Evolutionary conservation across 208 protist genomes (phyloP).

Genomic region (Leishmania mexicana): DNA sequence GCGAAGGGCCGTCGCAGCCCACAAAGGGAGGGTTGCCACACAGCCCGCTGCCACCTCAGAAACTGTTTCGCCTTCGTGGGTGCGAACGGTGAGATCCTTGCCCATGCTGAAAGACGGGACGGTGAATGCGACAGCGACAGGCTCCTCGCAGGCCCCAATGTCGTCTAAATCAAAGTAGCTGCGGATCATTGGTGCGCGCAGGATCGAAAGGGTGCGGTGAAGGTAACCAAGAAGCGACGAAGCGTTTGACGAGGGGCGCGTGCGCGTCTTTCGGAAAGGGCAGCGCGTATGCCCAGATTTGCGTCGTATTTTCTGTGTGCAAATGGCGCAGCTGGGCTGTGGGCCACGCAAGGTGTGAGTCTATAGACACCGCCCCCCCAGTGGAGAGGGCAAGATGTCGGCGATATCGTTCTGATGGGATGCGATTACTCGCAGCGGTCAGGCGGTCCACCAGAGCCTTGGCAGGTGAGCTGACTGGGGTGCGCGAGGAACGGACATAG

Average conservation of each 20-base stretch:
- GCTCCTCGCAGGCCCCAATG: constrained; percentile 53
- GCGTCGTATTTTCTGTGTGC: background rate
- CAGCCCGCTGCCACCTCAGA: constrained; percentile 54
- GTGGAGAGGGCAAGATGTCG: background rate
- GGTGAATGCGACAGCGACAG: constrained; percentile 59
- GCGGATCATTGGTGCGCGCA: constrained; percentile 49
- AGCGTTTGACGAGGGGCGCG: background rate
- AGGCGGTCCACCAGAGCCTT: background rate
- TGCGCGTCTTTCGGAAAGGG: background rate
- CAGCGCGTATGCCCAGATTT: background rate
- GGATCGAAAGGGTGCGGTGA: background rate
- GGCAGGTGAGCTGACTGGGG: background rate
- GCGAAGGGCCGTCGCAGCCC: constrained; percentile 62
- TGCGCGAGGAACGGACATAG: background rate
- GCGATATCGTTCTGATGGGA: background rate
- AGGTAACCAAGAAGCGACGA: background rate
- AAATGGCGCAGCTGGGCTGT: background rate
- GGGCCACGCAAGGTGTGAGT: background rate
- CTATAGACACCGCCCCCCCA: background rate
- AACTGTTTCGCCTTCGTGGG: constrained; percentile 43
- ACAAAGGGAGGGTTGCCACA: constrained; percentile 60
- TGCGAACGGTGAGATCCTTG: constrained; percentile 44
- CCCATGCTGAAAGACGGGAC: constrained; percentile 58
- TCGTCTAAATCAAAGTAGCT: constrained; percentile 76
- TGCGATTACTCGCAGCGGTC: background rate